Base-by-base conservation (phyloP, 768 basidiomycete genomes). In the Lactarius tabidus region DNA sequence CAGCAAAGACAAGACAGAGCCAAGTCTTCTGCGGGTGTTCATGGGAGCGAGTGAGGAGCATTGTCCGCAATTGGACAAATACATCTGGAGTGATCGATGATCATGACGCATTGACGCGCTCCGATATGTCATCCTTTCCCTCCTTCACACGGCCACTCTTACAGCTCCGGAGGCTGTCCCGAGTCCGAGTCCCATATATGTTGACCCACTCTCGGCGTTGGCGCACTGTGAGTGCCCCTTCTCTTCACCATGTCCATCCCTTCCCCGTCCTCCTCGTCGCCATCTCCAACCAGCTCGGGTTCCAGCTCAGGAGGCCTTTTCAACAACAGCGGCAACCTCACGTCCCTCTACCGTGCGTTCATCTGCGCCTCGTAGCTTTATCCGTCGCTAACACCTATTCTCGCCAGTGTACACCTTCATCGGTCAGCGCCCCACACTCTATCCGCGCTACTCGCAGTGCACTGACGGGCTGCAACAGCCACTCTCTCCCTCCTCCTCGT, bases 361-460 rank as follows among this genome's bases (percentile, higher is more conserved):
- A 6, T 45, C 20, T 20, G 3, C 4, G 9, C 6, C 3, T 60
- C 28, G 18, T 28, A 45, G 10, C 20, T 23, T 43, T 29, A n/a
- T 41, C 31, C 10, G 18, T 28, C 26, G 33, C 33, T 31, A 14
- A 54, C 20, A 28, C n/a, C 43, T 23, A 12, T 26, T n/a, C 28
- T 10, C n/a, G 23, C 10, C 59, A 60, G 59, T 60, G n/a, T 60
- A 60, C 17, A 60, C 59, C 10, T 60, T 60, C 45, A 5, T 45
- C 43, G 57, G 39, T 58, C 18, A 58, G 35, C 12, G 31, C 57
- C 12, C 12, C 38, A 14, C 57, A 10, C 7, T n/a, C 29, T 43
- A 5, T 54, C 29, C 17, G 52, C 28, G 14, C 6, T 33, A 12
- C 15, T 3, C 6, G 18, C 6, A 41, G 43, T 23, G 10, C n/a